Evolutionary conservation across 305 asterid genomes (phyloP), one percentile per base, ranked within the genome.

Genomic region (Coffea humblotiana): DNA sequence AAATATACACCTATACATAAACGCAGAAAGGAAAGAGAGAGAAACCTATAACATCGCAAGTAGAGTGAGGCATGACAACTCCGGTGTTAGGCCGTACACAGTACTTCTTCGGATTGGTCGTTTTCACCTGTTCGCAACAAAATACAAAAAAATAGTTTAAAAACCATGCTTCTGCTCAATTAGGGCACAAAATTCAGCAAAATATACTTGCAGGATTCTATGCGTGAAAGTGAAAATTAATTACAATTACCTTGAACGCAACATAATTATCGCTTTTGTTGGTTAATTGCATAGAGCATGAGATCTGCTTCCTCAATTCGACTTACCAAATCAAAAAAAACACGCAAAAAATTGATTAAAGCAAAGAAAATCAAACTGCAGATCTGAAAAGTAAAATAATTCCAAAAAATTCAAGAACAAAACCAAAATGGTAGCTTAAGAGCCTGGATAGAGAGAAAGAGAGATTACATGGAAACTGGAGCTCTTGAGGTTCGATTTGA

Each of bases 271-370:
- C 94, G 3, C 92, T 85, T 82, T 89, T 92, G 82, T 93, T 93
- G 49, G 89, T 82, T 69, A 91, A 88, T 87, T 88, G 94, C 85
- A 93, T 79, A 49, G 97, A 88, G 78, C 97, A 93, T 27, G 95
- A 87, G 87, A 93, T 93, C 91, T 88, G 97, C 89, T 90, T 93
- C 94, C 84, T 91, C 89, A 91, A 79, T 86, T 93, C 95, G 29
- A 84, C 87, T 84, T 48, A 15, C 60, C 76, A 40, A 81, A 85
- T 81, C 13, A 16, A 45, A 64, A 69, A 23, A 64, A 23, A 52
- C 37, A 77, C 77, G 80, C 27, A 32, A 21, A 83, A 29, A 65
- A 12, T 12, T 14, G 2, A 65, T 29, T 61, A 21, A 67, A 72
- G 72, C n/a, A 19, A 19, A 25, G 14, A 72, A 40, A 81, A 71